These are phyloP conservation scores for Ambrosia hybrid DNA, from an alignment of 140 eudicot species.

Conservation along the genomic window DNA sequence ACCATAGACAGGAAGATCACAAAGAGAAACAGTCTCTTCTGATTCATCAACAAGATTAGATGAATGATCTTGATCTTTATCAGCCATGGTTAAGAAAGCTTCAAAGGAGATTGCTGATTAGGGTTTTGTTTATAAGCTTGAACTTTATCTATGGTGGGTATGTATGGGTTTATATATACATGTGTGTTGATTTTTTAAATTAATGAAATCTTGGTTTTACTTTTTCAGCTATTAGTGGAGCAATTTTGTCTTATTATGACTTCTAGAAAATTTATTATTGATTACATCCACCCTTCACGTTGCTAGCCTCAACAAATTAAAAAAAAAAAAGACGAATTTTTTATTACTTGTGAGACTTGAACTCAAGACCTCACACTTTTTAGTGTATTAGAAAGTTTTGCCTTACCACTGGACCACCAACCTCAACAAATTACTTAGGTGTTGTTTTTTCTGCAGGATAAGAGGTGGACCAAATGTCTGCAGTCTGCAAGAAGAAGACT, in stretches of 20 bases:
- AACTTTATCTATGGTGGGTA: constrained; percentile 5
- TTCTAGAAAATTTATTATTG: constrained; percentile 19
- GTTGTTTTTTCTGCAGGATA: too few species aligned
- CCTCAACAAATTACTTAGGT: too few species aligned
- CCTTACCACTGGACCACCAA: too few species aligned
- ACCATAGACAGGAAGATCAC: constrained; percentile 32
- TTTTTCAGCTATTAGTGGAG: constrained; percentile 24
- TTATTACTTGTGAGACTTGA: too few species aligned
- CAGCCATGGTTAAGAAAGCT: constrained; percentile 22
- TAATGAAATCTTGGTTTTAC: constrained; percentile 27
- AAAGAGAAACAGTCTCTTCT: constrained; percentile 33
- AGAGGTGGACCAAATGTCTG: too few species aligned
- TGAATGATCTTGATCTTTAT: constrained; percentile 23
- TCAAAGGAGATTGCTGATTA: constrained; percentile 18
- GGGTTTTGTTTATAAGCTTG: constrained; percentile 20
- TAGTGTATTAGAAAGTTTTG: too few species aligned
- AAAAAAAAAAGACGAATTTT: too few species aligned
- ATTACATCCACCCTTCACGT: too few species aligned
- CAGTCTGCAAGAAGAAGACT: too few species aligned
- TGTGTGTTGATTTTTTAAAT: not conserved
- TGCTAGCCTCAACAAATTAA: too few species aligned
- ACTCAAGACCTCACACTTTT: too few species aligned
- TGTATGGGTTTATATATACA: not conserved
- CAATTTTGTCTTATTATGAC: constrained; percentile 30
- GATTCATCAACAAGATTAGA: constrained; percentile 9